phyloP scores from a whole-genome alignment of 169 alveolate species.

The Perkinsus marinus region DNA sequence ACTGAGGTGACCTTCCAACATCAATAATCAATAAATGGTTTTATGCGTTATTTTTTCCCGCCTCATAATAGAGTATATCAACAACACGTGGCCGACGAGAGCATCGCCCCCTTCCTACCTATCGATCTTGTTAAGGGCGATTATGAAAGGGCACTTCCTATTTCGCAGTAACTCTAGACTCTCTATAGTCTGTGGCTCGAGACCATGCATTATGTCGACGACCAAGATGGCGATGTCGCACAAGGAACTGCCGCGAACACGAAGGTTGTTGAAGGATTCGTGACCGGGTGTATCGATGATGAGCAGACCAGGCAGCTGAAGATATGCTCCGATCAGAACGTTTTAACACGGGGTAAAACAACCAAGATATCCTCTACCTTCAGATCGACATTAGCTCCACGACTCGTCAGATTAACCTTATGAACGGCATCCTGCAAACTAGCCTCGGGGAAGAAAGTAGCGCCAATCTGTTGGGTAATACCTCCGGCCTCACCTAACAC shows the following conservation, averaged over 20 bases:
- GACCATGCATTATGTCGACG: conserved; percentile 98
- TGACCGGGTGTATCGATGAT: conserved; percentile 99
- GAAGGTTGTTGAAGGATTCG: conserved; percentile 86
- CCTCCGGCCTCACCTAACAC: conserved; percentile 96
- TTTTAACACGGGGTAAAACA: not conserved
- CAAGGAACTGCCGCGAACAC: conserved; percentile 95
- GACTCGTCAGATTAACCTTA: conserved; percentile 28
- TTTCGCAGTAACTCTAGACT: conserved; percentile 72
- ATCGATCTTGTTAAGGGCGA: conserved; percentile 97
- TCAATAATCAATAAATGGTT: too few species aligned
- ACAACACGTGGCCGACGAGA: too few species aligned
- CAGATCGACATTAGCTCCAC: not conserved
- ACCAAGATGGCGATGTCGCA: conserved; percentile 97
- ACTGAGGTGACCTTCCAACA: too few species aligned
- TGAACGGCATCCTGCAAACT: conserved; percentile 71
- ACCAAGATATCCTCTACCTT: not conserved
- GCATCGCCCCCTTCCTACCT: too few species aligned
- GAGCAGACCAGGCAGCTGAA: conserved; percentile 86
- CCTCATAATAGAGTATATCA: too few species aligned
- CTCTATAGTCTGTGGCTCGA: conserved; percentile 94
- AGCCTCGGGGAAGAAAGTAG: conserved; percentile 96
- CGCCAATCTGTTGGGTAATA: conserved; percentile 99
- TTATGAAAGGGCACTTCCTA: conserved; percentile 86
- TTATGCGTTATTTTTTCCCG: too few species aligned
- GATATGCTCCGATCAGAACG: not conserved